Conservation (phyloP, 1,139 yeast genomes). For the Zygoascus sp. region DNA sequence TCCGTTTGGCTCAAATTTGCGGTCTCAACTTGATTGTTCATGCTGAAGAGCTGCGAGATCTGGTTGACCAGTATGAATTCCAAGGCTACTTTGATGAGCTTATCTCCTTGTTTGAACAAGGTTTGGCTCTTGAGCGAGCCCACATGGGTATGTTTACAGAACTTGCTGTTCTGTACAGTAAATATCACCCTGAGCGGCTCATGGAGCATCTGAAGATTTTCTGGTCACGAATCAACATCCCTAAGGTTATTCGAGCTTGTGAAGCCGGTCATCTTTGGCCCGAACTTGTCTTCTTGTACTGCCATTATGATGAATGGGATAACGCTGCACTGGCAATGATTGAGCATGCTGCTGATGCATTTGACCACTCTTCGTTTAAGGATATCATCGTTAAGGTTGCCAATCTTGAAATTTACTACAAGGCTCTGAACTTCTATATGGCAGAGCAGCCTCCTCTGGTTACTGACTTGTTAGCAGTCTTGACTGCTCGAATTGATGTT, state of each 20-base stretch:
- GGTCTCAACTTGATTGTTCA: slow-evolving; percentile 95
- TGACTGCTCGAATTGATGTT: slow-evolving; percentile 89
- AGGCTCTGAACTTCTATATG: slow-evolving; percentile 91
- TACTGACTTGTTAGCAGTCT: slow-evolving; percentile 77
- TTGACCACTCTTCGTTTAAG: slow-evolving; percentile 91
- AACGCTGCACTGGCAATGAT: slow-evolving; percentile 98
- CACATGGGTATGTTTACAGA: slow-evolving; percentile 99
- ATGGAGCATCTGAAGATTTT: slow-evolving; percentile 95
- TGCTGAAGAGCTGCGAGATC: slow-evolving; percentile 93
- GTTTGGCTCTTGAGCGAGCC: slow-evolving; percentile 94
- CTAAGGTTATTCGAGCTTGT: slow-evolving; percentile 92
- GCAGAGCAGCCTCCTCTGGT: slow-evolving; percentile 87
- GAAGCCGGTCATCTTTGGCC: slow-evolving; percentile 96
- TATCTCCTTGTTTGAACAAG: slow-evolving; percentile 89
- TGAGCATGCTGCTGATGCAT: slow-evolving; percentile 88
- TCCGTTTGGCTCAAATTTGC: slow-evolving; percentile 96
- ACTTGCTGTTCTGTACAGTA: slow-evolving; percentile 83
- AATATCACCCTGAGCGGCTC: slow-evolving; percentile 84
- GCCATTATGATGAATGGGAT: slow-evolving; percentile 99
- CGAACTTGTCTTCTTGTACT: slow-evolving; percentile 89
- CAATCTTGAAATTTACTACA: slow-evolving; percentile 93
- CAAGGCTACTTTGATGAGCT: slow-evolving; percentile 91
- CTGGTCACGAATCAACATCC: slow-evolving; percentile 98
- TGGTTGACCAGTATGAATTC: slow-evolving; percentile 80
- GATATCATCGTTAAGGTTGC: slow-evolving; percentile 93